A percentile compares a stretch with the other conserved stretches of the same genome.
Evolutionary conservation across 1,284 basidiomycete species (phyloP).

Genomic region (Cutaneotrichosporon cavernicola): DNA sequence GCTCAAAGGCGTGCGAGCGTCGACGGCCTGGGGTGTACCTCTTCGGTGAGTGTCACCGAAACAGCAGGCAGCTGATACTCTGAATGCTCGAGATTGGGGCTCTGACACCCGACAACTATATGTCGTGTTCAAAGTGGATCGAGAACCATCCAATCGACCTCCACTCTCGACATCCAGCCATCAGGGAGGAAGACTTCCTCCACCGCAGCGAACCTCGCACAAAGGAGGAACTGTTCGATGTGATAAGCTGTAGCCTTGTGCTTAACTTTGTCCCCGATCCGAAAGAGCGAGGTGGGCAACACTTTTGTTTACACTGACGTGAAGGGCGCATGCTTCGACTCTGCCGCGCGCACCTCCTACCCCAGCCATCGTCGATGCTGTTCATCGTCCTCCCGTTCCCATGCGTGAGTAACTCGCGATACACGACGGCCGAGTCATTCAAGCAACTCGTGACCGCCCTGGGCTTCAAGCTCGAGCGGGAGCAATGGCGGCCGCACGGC

Average conservation of each 20-base stretch:
- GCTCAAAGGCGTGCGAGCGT: conserved; percentile 61
- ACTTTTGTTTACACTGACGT: background rate
- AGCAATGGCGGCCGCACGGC: conserved; percentile 59
- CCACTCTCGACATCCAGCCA: conserved; percentile 72
- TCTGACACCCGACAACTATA: conserved; percentile 75
- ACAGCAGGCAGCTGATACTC: background rate
- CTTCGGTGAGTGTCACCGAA: conserved; percentile 4
- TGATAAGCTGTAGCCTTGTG: conserved; percentile 78
- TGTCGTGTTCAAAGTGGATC: conserved; percentile 66
- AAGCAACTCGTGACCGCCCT: conserved; percentile 61
- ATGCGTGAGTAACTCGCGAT: conserved; percentile 78
- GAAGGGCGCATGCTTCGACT: conserved; percentile 71
- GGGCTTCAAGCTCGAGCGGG: conserved; percentile 64
- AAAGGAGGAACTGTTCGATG: conserved; percentile 63
- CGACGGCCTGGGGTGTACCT: background rate
- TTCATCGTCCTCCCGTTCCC: conserved; percentile 78
- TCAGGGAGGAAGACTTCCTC: conserved; percentile 77
- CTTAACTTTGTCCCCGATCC: conserved; percentile 81
- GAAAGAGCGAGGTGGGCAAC: conserved; percentile 64
- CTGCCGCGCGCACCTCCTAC: conserved; percentile 62
- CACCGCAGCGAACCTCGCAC: conserved; percentile 46
- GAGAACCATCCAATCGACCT: conserved; percentile 72
- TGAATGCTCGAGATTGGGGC: conserved; percentile 85
- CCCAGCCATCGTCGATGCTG: conserved; percentile 58
- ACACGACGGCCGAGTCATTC: conserved; percentile 65